Conservation (phyloP, 495 filamentous ascomycete species). For the Wilcoxina mikolae region DNA sequence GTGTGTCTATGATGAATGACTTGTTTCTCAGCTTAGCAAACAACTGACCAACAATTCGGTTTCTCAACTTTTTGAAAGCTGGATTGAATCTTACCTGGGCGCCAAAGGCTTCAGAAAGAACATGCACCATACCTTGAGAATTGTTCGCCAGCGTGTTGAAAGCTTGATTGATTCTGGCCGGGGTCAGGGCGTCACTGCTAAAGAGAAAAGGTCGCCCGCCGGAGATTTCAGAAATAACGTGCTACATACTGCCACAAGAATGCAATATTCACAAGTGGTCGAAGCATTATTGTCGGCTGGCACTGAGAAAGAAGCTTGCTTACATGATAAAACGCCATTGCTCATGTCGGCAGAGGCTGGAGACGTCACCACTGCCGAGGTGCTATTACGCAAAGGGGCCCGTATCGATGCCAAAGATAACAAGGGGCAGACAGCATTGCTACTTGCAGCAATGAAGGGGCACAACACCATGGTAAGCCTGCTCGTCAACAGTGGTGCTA, state of each 20-base stretch:
- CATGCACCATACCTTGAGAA: too few relatives aligned
- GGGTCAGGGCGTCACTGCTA: too few relatives aligned
- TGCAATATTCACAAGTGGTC: neutral
- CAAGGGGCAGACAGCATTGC: neutral
- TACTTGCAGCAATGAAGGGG: neutral
- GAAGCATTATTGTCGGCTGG: neutral
- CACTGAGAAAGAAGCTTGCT: neutral
- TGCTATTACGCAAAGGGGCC: neutral
- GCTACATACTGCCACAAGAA: neutral
- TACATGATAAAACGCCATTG: neutral
- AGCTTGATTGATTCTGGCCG: too few relatives aligned
- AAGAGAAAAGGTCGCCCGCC: too few relatives aligned
- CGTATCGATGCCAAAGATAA: neutral
- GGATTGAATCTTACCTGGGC: neutral
- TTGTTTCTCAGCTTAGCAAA: neutral
- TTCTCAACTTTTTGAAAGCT: neutral
- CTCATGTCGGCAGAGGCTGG: neutral
- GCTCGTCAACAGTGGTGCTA: conserved; percentile 11
- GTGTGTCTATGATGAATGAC: neutral
- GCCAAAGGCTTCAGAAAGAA: neutral
- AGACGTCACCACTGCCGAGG: neutral
- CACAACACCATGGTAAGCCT: conserved; percentile 12
- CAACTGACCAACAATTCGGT: neutral
- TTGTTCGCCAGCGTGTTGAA: too few relatives aligned
- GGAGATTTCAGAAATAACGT: too few relatives aligned